These are phyloP conservation scores for Sequoia sempervirens DNA, from an alignment of 75 land plant species.

Conservation along the genomic window DNA sequence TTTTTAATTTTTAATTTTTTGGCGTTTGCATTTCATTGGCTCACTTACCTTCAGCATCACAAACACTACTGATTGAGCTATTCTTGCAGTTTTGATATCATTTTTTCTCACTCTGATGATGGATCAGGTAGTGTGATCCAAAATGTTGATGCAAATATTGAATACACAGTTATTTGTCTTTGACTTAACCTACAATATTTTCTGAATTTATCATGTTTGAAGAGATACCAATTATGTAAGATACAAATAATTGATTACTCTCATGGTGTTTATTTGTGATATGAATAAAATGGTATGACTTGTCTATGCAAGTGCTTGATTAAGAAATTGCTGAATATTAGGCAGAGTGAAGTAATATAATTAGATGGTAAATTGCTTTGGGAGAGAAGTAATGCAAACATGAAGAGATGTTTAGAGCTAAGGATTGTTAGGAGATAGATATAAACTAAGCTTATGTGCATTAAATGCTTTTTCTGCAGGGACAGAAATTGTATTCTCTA, in stretches of 20 bases:
- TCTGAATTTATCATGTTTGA: neutral
- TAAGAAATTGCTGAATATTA: neutral
- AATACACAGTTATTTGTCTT: no score
- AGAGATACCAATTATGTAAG: neutral
- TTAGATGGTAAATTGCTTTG: neutral
- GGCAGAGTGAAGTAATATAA: neutral
- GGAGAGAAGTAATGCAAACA: neutral
- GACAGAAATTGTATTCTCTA: slow-evolving; percentile 34
- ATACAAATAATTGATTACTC: neutral
- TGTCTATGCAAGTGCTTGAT: neutral
- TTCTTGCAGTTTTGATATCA: no score
- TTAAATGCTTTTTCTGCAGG: slow-evolving; percentile 30
- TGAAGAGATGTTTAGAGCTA: neutral
- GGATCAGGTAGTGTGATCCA: no score
- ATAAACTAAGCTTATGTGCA: neutral
- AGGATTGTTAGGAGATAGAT: neutral
- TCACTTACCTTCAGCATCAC: no score
- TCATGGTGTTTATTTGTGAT: neutral
- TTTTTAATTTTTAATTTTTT: no score
- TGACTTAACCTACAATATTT: neutral
- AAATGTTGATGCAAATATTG: no score
- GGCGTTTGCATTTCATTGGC: no score
- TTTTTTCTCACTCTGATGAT: no score
- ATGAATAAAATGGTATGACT: neutral
- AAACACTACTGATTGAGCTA: no score